phyloP scores from a whole-genome alignment of 1,284 basidiomycete species.

The Afroboletus lepidellus region DNA sequence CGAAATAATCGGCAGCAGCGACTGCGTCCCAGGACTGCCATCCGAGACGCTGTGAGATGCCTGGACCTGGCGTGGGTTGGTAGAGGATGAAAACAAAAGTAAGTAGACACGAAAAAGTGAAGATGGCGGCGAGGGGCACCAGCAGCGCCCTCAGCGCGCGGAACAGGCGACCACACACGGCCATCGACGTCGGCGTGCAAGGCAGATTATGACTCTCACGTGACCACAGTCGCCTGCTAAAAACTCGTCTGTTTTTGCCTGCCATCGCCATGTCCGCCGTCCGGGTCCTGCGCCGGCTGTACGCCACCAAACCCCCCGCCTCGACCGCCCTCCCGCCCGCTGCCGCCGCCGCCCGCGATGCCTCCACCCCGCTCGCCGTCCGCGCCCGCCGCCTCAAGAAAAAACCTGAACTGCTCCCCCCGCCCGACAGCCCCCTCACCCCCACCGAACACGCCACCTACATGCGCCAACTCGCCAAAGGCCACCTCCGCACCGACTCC shows the following conservation, averaged over 20 bases:
- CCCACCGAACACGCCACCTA: conserved; percentile 62
- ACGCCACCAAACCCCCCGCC: conserved; percentile 45
- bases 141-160: conserved; percentile 48
- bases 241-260: neutral
- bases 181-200: neutral
- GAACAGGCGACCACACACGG: conserved; percentile 34
- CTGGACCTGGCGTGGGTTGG: conserved; percentile 71
- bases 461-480: conserved; percentile 52
- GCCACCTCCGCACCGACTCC: conserved; percentile 44
- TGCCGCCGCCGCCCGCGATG: conserved; percentile 58
- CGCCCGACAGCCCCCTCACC: conserved; percentile 54
- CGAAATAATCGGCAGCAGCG: conserved; percentile 21
- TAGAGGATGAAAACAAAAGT: conserved; percentile 76
- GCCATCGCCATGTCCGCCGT: conserved; percentile 26
- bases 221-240: conserved; percentile 8
- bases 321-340: conserved; percentile 38
- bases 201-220: conserved; percentile 1
- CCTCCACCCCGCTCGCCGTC: conserved; percentile 69
- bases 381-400: conserved; percentile 64
- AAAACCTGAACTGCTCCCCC: conserved; percentile 35
- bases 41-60: conserved; percentile 69
- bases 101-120: conserved; percentile 69
- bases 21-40: conserved; percentile 90
- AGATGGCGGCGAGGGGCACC: conserved; percentile 56
- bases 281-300: conserved; percentile 44